Percentiles rank a stretch among this genome's conserved stretches.
Conservation (phyloP, 108 stramenopile genomes). For the Chaetoceros tenuissimus region DNA sequence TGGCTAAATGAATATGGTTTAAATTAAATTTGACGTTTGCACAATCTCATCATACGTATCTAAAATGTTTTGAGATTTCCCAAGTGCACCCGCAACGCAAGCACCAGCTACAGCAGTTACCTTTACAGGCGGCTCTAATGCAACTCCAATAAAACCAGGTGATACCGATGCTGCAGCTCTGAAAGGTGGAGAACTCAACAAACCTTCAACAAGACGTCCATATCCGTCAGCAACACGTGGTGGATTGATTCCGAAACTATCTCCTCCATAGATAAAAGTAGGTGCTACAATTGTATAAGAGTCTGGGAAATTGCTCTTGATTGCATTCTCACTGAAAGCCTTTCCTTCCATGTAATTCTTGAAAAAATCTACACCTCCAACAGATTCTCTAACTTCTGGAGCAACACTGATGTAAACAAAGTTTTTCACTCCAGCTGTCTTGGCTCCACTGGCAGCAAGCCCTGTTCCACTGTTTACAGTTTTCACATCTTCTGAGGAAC, state of each 20-base stretch:
- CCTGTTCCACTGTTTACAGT: constrained; percentile 33
- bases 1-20: too few relatives aligned
- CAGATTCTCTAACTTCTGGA: constrained; percentile 52
- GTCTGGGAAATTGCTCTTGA: constrained; percentile 15
- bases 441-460: constrained; percentile 40
- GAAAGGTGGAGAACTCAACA: constrained; percentile 39
- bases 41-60: too few relatives aligned
- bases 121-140: constrained; percentile 59
- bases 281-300: constrained; percentile 16
- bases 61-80: too few relatives aligned
- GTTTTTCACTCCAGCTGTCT: constrained; percentile 27
- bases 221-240: constrained; percentile 65
- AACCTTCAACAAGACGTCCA: constrained; percentile 49
- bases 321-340: constrained; percentile 29
- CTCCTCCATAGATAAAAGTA: constrained; percentile 74
- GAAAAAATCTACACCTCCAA: constrained; percentile 47
- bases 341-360: constrained; percentile 59
- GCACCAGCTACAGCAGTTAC: constrained; percentile 64
- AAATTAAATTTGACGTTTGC: too few relatives aligned
- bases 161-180: constrained; percentile 34
- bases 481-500: constrained; percentile 25
- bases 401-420: constrained; percentile 52
- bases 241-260: constrained; percentile 48
- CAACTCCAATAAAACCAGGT: constrained; percentile 67
- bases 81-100: constrained; percentile 44